Evolutionary conservation across 2,329 filamentous ascomycete species (phyloP), one percentile per base, ranked within the genome.

Genomic region (Fusarium sarcochroum): DNA sequence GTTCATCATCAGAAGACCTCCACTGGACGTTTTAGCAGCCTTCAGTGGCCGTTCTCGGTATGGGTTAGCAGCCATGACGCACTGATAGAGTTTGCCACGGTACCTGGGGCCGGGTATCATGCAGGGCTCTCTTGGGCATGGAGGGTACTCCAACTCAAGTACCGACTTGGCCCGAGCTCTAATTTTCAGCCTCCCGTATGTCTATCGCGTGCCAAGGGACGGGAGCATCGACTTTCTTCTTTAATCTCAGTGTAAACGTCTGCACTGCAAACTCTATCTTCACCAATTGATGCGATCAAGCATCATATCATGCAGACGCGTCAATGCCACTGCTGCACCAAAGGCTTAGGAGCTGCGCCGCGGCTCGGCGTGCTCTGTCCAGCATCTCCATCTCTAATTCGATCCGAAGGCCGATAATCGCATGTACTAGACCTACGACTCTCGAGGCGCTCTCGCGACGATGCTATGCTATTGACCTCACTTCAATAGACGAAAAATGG

Each of bases 401-500:
- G 40, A 47, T 59, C 38, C 58, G 63, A 35, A 57, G 55, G 40
- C 63, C 62, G 42, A 65, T 56, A 25, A 63, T 59, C 21, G 63
- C 50, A 9, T 30, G 40, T n/a, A 41, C 63, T 35, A 59, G 51
- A 21, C 38, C 46, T 11, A n/a, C 52, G 30, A 51, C 53, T 32
- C 50, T 60, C 7, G 20, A 32, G 17, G 40, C 55, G n/a, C 47
- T 68, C 18, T 58, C 67, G 37, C 73, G 68, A 66, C 75, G 80
- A 67, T 76, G 71, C 59, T 83, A 83, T 48, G 79, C 82, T 18
- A 74, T 88, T 49, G 79, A 88, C 63, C 78, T 88, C 20, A 78
- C 77, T 11, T 77, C 81, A 6, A 74, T 88, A 20, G 78, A 81
- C 55, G 58, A 76, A 52, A 87, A 87, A 78, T 89, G 87, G 87